Conservation (phyloP, 768 basidiomycete genomes). For the Panus rudis region DNA sequence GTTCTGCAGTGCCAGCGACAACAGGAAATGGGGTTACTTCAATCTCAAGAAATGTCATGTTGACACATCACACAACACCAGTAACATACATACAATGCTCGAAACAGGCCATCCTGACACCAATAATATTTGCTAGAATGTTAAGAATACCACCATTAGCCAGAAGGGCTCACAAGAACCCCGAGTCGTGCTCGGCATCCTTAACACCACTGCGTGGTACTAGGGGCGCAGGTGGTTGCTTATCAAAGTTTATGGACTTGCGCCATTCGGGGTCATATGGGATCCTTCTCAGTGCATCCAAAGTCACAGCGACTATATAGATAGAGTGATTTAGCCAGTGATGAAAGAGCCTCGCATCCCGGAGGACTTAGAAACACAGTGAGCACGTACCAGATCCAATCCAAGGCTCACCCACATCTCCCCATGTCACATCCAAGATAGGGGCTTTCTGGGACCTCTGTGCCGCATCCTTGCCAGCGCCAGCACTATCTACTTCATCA, state of each 20-base stretch:
- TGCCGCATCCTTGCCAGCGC: not conserved
- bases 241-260: conserved; percentile 13
- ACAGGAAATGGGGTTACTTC: too few species aligned
- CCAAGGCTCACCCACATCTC: conserved; percentile 9
- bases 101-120: too few species aligned
- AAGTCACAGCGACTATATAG: not conserved
- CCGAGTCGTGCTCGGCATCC: conserved; percentile 16
- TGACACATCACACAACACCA: too few species aligned
- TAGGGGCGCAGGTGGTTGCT: conserved; percentile 7
- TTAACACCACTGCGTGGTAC: conserved; percentile 5
- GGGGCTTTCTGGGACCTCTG: not conserved
- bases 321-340: not conserved
- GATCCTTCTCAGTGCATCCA: conserved; percentile 1
- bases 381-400: conserved; percentile 9
- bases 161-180: too few species aligned
- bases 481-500: conserved; percentile 3
- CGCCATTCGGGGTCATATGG: conserved; percentile 18
- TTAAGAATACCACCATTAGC: too few species aligned
- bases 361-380: not conserved
- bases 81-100: too few species aligned
- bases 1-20: too few species aligned
- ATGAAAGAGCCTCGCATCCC: too few species aligned
- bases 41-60: too few species aligned
- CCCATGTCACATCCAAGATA: conserved; percentile 7
- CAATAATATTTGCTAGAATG: too few species aligned